These are phyloP conservation scores for Cyclotella cryptica DNA, from an alignment of 108 stramenopile species.

Conservation along the genomic window DNA sequence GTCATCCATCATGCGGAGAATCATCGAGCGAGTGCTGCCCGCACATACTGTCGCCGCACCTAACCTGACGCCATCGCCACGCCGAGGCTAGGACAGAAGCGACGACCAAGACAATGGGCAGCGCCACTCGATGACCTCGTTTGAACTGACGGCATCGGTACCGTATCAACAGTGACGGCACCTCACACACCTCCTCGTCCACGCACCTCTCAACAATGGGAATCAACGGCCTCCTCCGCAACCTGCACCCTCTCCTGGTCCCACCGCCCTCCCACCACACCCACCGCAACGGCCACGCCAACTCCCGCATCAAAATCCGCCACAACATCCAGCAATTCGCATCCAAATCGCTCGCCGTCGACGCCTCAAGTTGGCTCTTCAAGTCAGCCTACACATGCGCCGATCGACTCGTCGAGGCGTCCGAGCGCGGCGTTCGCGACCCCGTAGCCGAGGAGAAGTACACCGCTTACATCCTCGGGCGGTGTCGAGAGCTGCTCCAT, in stretches of 20 bases:
- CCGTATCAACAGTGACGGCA: background rate
- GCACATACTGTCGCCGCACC: no score
- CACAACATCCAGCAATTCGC: slow-evolving; percentile 73
- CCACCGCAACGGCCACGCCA: background rate
- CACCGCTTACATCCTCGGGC: slow-evolving; percentile 62
- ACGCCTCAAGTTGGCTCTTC: slow-evolving; percentile 89
- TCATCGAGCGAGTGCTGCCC: no score
- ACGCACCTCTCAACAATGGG: slow-evolving; percentile 61
- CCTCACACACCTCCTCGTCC: background rate
- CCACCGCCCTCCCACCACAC: slow-evolving; percentile 38
- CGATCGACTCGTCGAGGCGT: slow-evolving; percentile 73
- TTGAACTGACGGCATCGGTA: no score
- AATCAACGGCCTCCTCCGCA: slow-evolving; percentile 80
- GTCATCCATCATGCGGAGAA: no score
- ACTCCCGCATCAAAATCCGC: slow-evolving; percentile 48
- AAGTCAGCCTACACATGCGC: slow-evolving; percentile 85
- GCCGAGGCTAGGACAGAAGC: no score
- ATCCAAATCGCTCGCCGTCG: slow-evolving; percentile 70
- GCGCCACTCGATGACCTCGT: no score
- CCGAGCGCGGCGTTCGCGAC: slow-evolving; percentile 55
- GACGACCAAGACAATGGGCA: no score
- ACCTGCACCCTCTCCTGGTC: slow-evolving; percentile 60
- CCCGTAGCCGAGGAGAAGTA: slow-evolving; percentile 58
- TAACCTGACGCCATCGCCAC: no score
- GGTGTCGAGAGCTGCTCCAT: slow-evolving; percentile 72